Evolutionary conservation across 192 early-diverging fungal species (phyloP).

Genomic region (Gaertneriomyces semiglobifer): DNA sequence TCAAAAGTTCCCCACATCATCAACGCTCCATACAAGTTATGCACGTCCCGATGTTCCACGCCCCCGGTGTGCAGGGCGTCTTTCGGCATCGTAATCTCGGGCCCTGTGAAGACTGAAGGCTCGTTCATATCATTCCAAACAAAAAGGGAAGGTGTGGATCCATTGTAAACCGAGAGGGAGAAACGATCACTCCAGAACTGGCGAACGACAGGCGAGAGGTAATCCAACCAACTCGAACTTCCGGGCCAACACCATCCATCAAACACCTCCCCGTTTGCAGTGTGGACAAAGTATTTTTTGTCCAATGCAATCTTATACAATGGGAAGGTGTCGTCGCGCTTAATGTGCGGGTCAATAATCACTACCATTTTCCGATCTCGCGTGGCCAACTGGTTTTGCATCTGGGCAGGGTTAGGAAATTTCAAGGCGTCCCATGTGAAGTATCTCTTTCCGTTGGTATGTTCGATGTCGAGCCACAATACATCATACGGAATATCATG

Average conservation of each 20-base stretch:
- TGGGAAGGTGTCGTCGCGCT: slow-evolving; percentile 70
- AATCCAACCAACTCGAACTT: slow-evolving; percentile 90
- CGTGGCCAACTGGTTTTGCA: slow-evolving; percentile 72
- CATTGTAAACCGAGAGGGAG: slow-evolving; percentile 73
- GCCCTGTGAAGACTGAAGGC: slow-evolving; percentile 93
- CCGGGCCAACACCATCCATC: slow-evolving; percentile 99
- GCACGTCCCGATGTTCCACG: slow-evolving; percentile 92
- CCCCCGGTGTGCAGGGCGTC: slow-evolving; percentile 82
- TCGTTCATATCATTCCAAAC: slow-evolving; percentile 99
- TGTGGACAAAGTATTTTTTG: slow-evolving; percentile 73
- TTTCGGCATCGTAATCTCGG: slow-evolving; percentile 95
- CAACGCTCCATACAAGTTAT: slow-evolving; percentile 90
- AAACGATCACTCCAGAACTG: slow-evolving; percentile 82
- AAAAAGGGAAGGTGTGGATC: slow-evolving; percentile 74
- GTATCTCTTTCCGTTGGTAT: slow-evolving; percentile 97
- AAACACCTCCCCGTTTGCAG: slow-evolving; percentile 68
- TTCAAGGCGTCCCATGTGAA: slow-evolving; percentile 94
- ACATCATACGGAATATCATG: slow-evolving; percentile 96
- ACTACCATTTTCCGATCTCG: slow-evolving; percentile 89
- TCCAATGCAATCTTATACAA: slow-evolving; percentile 77
- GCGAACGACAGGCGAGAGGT: slow-evolving; percentile 69
- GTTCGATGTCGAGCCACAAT: slow-evolving; percentile 99
- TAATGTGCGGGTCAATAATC: slow-evolving; percentile 97
- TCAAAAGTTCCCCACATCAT: slow-evolving; percentile 82
- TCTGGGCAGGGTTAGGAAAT: slow-evolving; percentile 80